These are phyloP conservation scores for Eimeria acervulina DNA, from an alignment of 169 alveolate genomes.

Conservation along the genomic window DNA sequence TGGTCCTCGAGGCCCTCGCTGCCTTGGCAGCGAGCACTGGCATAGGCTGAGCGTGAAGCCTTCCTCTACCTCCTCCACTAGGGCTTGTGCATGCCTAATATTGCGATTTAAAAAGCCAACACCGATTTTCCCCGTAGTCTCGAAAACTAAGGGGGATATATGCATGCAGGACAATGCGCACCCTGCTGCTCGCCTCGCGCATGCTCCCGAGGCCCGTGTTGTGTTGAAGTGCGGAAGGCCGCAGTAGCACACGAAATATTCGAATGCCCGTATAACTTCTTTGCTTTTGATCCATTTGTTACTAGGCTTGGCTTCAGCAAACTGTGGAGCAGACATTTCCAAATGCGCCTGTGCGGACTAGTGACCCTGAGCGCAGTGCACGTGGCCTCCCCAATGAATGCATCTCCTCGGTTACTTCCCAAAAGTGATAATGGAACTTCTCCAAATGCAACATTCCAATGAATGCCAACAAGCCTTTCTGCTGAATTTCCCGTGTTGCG, in stretches of 20 bases:
- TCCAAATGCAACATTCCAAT: neutral
- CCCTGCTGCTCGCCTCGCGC: constrained; percentile 72
- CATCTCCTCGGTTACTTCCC: neutral
- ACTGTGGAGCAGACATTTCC: neutral
- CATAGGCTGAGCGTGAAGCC: constrained; percentile 19
- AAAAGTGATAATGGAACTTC: too few relatives aligned
- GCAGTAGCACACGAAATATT: neutral
- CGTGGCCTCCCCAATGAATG: neutral
- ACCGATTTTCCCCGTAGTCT: neutral
- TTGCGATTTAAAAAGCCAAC: constrained; percentile 21
- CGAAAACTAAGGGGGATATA: neutral
- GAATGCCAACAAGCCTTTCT: neutral
- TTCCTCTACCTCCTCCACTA: neutral
- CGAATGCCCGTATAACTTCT: neutral
- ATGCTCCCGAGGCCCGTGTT: neutral
- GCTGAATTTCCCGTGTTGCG: neutral
- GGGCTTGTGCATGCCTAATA: constrained; percentile 3
- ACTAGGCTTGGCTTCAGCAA: neutral
- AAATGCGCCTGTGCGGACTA: neutral
- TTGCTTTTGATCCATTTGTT: neutral
- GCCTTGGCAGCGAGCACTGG: constrained; percentile 68
- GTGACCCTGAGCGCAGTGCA: neutral
- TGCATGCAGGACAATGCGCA: constrained; percentile 40
- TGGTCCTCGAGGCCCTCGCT: constrained; percentile 41
- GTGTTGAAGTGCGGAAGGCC: neutral